A percentile compares a stretch with the other conserved stretches of the same genome.
These are phyloP conservation scores for Cladosporium sp. DNA, from an alignment of 2,329 filamentous ascomycete species.

Conservation along the genomic window DNA sequence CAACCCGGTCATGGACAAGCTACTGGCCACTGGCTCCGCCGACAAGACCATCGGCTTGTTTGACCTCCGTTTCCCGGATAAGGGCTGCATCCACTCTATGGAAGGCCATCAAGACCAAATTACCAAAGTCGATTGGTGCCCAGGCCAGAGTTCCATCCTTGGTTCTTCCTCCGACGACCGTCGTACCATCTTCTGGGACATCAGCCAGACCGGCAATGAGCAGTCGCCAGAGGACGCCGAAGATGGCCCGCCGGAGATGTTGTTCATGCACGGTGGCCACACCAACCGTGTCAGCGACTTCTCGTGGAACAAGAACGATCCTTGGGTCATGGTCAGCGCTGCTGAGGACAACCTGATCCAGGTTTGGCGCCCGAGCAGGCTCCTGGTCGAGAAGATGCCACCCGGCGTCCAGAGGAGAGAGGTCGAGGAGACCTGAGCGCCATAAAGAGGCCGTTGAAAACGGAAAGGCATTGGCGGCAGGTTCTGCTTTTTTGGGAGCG, in stretches of 20 bases:
- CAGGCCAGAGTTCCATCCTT: slow-evolving; percentile 78
- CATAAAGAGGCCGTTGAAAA: not conserved
- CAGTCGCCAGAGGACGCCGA: slow-evolving; percentile 92
- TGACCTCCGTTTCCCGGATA: slow-evolving; percentile 66
- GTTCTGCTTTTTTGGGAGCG: slow-evolving; percentile 1
- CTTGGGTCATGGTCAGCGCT: slow-evolving; percentile 92
- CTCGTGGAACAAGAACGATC: slow-evolving; percentile 94
- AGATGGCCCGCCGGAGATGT: slow-evolving; percentile 88
- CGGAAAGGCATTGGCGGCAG: not conserved
- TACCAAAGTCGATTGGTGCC: slow-evolving; percentile 91
- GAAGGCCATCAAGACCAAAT: slow-evolving; percentile 86
- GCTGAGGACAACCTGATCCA: slow-evolving; percentile 96
- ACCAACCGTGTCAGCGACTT: slow-evolving; percentile 96
- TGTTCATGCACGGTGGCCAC: slow-evolving; percentile 99
- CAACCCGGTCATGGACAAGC: slow-evolving; percentile 82
- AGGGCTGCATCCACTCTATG: slow-evolving; percentile 81
- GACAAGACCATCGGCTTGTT: slow-evolving; percentile 94
- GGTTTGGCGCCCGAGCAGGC: slow-evolving; percentile 52
- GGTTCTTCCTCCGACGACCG: slow-evolving; percentile 91
- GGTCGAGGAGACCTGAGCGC: slow-evolving; percentile 22
- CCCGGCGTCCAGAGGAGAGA: slow-evolving; percentile 27
- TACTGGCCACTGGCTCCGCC: slow-evolving; percentile 86
- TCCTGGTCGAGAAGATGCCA: slow-evolving; percentile 30
- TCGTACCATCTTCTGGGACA: slow-evolving; percentile 92
- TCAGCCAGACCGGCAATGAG: slow-evolving; percentile 86